A percentile compares a stretch with the other conserved stretches of the same genome.
Evolutionary conservation across 208 protist genomes (phyloP).

Genomic region (Naegleria lovaniensis): DNA sequence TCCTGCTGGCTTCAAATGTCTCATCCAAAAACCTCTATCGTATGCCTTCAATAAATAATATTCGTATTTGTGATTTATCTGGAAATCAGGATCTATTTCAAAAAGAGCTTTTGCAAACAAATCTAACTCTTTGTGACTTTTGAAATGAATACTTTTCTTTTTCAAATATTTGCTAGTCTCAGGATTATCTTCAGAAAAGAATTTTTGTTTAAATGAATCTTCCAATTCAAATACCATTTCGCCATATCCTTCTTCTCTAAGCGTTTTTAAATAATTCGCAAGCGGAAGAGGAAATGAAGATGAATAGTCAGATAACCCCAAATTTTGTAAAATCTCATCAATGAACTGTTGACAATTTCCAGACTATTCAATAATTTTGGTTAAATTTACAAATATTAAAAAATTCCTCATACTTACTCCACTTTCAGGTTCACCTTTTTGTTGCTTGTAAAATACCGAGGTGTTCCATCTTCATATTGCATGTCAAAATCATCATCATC

Average conservation of each 20-base stretch:
- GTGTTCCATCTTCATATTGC: background rate
- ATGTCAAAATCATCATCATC: too few species aligned
- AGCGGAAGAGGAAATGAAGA: slow-evolving; percentile 7
- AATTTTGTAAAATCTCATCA: background rate
- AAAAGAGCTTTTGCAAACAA: background rate
- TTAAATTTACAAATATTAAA: background rate
- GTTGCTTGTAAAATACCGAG: background rate
- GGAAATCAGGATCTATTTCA: slow-evolving; percentile 2
- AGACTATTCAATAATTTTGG: background rate
- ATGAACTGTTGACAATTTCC: slow-evolving; percentile 31
- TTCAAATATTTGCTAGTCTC: background rate
- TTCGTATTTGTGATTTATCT: background rate
- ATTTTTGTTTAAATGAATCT: background rate
- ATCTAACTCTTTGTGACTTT: slow-evolving; percentile 8
- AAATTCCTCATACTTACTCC: background rate
- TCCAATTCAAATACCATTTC: slow-evolving; percentile 10
- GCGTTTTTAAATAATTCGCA: background rate
- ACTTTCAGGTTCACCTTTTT: background rate
- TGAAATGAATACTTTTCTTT: slow-evolving; percentile 1
- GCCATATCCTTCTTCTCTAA: background rate
- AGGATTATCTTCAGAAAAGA: background rate
- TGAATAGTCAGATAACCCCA: background rate
- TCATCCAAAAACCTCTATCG: slow-evolving; percentile 25
- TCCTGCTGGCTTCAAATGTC: background rate
- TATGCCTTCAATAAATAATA: slow-evolving; percentile 12